A percentile compares a stretch with the other conserved stretches of the same genome.
Evolutionary conservation across 108 stramenopile species (phyloP).

Genomic region (Skeletonema potamos): DNA sequence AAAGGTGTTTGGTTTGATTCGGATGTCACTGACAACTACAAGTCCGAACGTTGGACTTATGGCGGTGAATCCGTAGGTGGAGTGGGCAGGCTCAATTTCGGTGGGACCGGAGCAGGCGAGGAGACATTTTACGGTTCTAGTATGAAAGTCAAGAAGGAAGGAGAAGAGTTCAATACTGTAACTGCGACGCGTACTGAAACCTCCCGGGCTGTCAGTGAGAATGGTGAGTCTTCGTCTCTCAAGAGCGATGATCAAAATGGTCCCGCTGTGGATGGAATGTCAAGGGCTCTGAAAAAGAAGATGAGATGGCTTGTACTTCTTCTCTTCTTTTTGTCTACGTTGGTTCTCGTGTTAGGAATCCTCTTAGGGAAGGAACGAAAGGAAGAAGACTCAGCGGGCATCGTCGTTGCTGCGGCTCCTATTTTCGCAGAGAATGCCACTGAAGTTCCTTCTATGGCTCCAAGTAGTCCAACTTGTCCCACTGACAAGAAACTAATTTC

Average conservation of each 20-base stretch:
- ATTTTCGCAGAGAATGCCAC: background rate
- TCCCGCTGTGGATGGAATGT: background rate
- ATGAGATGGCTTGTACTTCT: background rate
- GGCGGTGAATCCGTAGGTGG: background rate
- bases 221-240: background rate
- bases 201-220: background rate
- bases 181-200: background rate
- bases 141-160: background rate
- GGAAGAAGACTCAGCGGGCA: background rate
- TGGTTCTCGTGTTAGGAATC: conserved; percentile 1
- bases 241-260: background rate
- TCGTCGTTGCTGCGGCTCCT: background rate
- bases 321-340: background rate
- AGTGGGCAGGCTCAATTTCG: conserved; percentile 24
- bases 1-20: conserved; percentile 11
- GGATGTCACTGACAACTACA: conserved; percentile 6
- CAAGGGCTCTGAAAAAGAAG: conserved; percentile 3
- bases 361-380: background rate
- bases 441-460: background rate
- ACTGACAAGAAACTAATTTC: background rate
- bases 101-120: background rate
- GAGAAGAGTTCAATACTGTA: background rate
- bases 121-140: background rate
- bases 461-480: background rate
- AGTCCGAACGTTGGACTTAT: background rate